Percentiles rank a stretch among this genome's conserved stretches.
phyloP scores from a whole-genome alignment of 2,329 filamentous ascomycete genomes.

The Diplocarpon mali region DNA sequence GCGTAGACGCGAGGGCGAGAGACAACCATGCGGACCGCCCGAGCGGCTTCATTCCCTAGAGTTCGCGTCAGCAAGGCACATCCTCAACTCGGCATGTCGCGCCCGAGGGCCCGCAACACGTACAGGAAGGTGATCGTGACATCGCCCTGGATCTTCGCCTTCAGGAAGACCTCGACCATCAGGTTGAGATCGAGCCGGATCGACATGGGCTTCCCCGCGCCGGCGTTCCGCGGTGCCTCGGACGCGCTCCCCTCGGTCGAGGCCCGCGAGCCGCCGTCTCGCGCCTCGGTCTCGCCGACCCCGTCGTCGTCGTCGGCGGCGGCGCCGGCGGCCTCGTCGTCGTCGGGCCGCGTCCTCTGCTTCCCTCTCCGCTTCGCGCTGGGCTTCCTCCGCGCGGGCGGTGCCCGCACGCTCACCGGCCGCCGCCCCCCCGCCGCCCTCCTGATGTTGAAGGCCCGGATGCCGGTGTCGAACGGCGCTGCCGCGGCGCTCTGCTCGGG shows the following conservation, averaged over 20 bases:
- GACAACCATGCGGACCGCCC: no score
- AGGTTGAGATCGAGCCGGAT: constrained; percentile 64
- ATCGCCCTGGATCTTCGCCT: constrained; percentile 73
- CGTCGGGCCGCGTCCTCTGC: constrained; percentile 7
- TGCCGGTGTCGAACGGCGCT: constrained; percentile 15
- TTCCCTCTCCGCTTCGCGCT: constrained; percentile 6
- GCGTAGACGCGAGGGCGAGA: no score
- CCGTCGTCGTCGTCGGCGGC: background rate
- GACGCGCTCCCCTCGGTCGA: constrained; percentile 5
- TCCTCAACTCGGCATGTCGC: background rate
- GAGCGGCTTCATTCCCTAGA: no score
- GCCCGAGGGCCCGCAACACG: constrained; percentile 3
- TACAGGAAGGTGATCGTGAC: constrained; percentile 45
- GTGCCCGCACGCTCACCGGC: constrained; percentile 16
- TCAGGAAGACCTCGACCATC: constrained; percentile 69
- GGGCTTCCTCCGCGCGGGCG: constrained; percentile 10
- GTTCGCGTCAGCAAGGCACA: no score
- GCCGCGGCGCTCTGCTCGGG: background rate
- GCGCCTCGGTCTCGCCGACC: constrained; percentile 5
- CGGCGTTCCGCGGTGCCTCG: constrained; percentile 18
- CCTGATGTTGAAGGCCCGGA: constrained; percentile 21
- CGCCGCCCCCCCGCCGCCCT: constrained; percentile 13
- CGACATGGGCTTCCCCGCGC: constrained; percentile 48
- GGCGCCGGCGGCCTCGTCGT: background rate
- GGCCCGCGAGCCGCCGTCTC: constrained; percentile 20